Conservation (phyloP, 768 basidiomycete genomes). For the Leccinum obscurum region DNA sequence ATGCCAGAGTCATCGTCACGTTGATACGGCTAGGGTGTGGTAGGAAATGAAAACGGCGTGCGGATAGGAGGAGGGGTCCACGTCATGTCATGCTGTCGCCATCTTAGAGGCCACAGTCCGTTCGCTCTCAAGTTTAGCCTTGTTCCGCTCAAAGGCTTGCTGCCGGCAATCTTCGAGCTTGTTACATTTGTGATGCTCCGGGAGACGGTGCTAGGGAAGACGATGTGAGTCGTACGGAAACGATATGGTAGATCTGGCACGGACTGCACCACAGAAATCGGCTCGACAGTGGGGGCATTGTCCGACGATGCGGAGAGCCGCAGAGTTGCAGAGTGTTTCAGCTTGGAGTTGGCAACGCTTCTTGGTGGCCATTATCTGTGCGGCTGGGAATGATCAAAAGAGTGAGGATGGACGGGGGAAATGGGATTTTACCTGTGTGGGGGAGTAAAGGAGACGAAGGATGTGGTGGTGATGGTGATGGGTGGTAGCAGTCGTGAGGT, state of each 20-base stretch:
- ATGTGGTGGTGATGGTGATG: background rate
- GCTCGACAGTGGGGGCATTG: slow-evolving; percentile 78
- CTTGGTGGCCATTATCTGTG: slow-evolving; percentile 69
- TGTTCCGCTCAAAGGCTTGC: slow-evolving; percentile 87
- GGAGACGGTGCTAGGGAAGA: slow-evolving; percentile 70
- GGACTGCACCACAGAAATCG: slow-evolving; percentile 75
- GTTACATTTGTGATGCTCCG: slow-evolving; percentile 84
- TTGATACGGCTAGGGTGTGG: slow-evolving; percentile 16
- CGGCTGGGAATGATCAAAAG: slow-evolving; percentile 4
- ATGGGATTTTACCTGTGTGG: background rate
- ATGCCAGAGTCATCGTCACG: slow-evolving; percentile 24
- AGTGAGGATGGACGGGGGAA: background rate
- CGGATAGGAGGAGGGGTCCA: slow-evolving; percentile 12
- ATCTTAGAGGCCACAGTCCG: slow-evolving; percentile 86
- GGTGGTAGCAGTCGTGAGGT: background rate
- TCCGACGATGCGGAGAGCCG: slow-evolving; percentile 81
- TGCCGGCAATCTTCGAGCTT: slow-evolving; percentile 84
- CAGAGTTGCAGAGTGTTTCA: slow-evolving; percentile 63
- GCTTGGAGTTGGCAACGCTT: slow-evolving; percentile 78
- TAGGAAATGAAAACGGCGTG: slow-evolving; percentile 4
- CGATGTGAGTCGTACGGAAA: slow-evolving; percentile 18
- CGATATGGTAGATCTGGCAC: slow-evolving; percentile 28
- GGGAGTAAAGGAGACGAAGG: background rate
- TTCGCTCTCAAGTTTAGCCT: slow-evolving; percentile 84
- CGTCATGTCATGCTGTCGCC: slow-evolving; percentile 59